Evolutionary conservation across 2,329 filamentous ascomycete species (phyloP).

Genomic region (Celoporthe dispersa): DNA sequence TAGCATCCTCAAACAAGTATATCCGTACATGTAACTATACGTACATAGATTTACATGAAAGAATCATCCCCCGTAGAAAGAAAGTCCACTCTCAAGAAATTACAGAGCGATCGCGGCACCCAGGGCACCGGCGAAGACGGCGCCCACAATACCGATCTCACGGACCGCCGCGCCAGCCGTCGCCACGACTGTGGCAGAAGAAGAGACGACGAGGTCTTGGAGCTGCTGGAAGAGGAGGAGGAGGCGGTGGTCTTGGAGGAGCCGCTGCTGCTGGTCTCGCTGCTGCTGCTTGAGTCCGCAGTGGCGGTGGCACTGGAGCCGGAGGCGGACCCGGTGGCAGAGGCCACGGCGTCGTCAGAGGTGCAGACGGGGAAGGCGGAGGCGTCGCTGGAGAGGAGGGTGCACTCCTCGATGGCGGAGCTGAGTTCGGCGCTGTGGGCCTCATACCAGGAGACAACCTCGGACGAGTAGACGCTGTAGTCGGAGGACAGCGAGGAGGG

Average conservation of each 20-base stretch:
- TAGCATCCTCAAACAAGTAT: background rate
- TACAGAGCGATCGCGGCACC: slow-evolving; percentile 25
- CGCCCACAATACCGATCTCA: slow-evolving; percentile 21
- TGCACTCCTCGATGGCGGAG: slow-evolving; percentile 35
- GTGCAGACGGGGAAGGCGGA: slow-evolving; percentile 19
- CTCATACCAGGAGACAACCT: slow-evolving; percentile 34
- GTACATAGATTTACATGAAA: background rate
- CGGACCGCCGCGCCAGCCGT: slow-evolving; percentile 22
- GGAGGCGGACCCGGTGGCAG: slow-evolving; percentile 12
- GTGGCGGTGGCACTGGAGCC: slow-evolving; percentile 5
- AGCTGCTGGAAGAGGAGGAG: slow-evolving; percentile 16
- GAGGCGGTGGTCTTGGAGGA: slow-evolving; percentile 14
- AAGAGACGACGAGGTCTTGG: slow-evolving; percentile 6
- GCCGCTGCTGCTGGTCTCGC: slow-evolving; percentile 19
- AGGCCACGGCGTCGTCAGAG: slow-evolving; percentile 6
- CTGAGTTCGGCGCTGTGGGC: slow-evolving; percentile 32
- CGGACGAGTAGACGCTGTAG: slow-evolving; percentile 32
- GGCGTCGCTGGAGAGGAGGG: slow-evolving; percentile 30
- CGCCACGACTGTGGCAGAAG: slow-evolving; percentile 7
- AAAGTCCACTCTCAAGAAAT: background rate
- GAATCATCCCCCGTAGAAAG: background rate
- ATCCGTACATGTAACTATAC: background rate
- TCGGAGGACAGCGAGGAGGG: slow-evolving; percentile 33
- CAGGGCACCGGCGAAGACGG: slow-evolving; percentile 25
- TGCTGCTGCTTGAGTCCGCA: slow-evolving; percentile 9